Evolutionary conservation across 1,284 basidiomycete species (phyloP).

Genomic region (Puccinia horiana): DNA sequence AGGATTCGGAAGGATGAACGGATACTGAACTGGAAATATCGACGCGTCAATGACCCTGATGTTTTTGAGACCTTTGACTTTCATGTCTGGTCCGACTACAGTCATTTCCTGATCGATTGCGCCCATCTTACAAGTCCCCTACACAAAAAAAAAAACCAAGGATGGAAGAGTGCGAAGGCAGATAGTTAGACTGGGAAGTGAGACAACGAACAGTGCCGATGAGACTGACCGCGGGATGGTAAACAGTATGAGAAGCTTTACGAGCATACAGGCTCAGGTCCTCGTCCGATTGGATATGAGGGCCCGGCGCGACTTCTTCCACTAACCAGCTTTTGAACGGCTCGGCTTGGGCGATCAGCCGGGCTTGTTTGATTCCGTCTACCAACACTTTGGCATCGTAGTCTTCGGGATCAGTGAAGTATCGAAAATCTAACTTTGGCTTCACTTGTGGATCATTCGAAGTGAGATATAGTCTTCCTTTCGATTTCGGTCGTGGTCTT

Average conservation of each 20-base stretch:
- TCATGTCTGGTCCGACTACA: conserved; percentile 56
- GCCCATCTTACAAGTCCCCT: conserved; percentile 58
- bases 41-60: conserved; percentile 57
- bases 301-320: conserved; percentile 58
- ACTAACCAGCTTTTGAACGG: conserved; percentile 60
- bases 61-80: conserved; percentile 55
- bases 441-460: conserved; percentile 60
- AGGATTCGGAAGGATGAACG: background rate
- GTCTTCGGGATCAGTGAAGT: conserved; percentile 62
- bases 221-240: conserved; percentile 55
- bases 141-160: background rate
- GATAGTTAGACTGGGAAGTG: too few species aligned
- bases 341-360: conserved; percentile 61
- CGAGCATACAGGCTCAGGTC: conserved; percentile 57
- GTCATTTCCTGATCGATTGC: conserved; percentile 54
- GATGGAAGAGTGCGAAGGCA: background rate
- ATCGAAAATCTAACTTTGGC: conserved; percentile 63
- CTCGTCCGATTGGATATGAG: conserved; percentile 56
- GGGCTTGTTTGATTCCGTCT: conserved; percentile 64
- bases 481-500: conserved; percentile 60
- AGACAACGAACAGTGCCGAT: background rate
- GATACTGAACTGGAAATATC: conserved; percentile 55
- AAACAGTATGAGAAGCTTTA: conserved; percentile 58
- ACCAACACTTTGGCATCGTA: conserved; percentile 63
- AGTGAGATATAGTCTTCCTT: conserved; percentile 58